A percentile compares a stretch with the other conserved stretches of the same genome.
Conservation (phyloP, 108 stramenopile species). For the Nitzschia putrida region DNA sequence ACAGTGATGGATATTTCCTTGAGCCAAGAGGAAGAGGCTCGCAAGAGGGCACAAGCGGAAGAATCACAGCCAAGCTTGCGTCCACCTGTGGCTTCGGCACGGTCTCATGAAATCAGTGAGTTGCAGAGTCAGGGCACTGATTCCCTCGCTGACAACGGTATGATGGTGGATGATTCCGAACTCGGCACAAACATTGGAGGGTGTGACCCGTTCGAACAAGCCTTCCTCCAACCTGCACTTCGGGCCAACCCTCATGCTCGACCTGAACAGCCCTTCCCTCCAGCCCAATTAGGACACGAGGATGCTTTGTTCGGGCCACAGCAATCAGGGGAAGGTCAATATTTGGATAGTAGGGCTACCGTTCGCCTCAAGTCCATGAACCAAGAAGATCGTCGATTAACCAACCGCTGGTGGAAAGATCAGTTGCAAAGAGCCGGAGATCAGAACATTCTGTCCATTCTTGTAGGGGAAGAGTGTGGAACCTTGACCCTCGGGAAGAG, state of each 20-base stretch:
- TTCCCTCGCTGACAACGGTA: slow-evolving; percentile 22
- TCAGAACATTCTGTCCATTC: slow-evolving; percentile 61
- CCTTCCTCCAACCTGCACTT: slow-evolving; percentile 82
- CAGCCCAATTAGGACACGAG: slow-evolving; percentile 79
- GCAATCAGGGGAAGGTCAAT: slow-evolving; percentile 22
- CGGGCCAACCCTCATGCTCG: slow-evolving; percentile 76
- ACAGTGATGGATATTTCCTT: slow-evolving; percentile 89
- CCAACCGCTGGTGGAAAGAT: slow-evolving; percentile 85
- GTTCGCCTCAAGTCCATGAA: slow-evolving; percentile 72
- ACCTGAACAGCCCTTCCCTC: slow-evolving; percentile 89
- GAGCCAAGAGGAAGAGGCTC: slow-evolving; percentile 68
- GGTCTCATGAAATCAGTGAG: slow-evolving; percentile 26
- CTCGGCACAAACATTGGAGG: slow-evolving; percentile 60
- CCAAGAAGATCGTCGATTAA: slow-evolving; percentile 67
- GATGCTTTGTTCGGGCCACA: slow-evolving; percentile 51
- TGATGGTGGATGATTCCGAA: slow-evolving; percentile 43
- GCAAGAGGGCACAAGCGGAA: slow-evolving; percentile 20
- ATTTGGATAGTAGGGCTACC: slow-evolving; percentile 69
- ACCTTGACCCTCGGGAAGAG: slow-evolving; percentile 49
- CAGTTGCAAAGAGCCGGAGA: slow-evolving; percentile 65
- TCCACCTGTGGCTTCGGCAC: slow-evolving; percentile 20
- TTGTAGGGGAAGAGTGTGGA: slow-evolving; percentile 84
- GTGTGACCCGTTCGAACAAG: slow-evolving; percentile 78
- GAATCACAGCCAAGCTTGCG: slow-evolving; percentile 13
- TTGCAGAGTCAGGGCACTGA: slow-evolving; percentile 18